These are phyloP conservation scores for Niebla homalea DNA, from an alignment of 495 filamentous ascomycete genomes.

Conservation along the genomic window DNA sequence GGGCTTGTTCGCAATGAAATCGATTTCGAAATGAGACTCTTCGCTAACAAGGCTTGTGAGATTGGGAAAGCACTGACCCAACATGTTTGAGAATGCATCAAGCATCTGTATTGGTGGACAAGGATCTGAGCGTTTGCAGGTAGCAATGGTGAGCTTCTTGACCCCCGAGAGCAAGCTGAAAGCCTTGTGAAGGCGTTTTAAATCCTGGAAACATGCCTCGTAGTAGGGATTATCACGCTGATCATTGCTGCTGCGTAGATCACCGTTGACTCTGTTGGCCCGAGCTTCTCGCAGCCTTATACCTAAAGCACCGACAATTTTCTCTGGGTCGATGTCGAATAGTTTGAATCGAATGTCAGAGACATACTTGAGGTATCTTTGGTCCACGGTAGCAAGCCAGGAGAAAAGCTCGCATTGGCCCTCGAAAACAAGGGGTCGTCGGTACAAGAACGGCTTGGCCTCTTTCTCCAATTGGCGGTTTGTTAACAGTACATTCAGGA, in stretches of 20 bases:
- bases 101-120: constrained; percentile 8
- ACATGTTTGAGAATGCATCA: constrained; percentile 11
- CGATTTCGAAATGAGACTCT: constrained; percentile 5
- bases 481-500: constrained; percentile 7
- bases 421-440: constrained; percentile 12
- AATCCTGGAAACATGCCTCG: constrained; percentile 15
- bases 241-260: constrained; percentile 1
- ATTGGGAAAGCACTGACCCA: constrained; percentile 12
- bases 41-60: constrained; percentile 6
- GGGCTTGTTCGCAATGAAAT: constrained; percentile 8
- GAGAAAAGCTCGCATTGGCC: constrained; percentile 14
- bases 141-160: constrained; percentile 13
- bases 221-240: constrained; percentile 14
- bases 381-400: constrained; percentile 15
- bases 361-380: constrained; percentile 9
- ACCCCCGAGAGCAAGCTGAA: constrained; percentile 11
- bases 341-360: constrained; percentile 12
- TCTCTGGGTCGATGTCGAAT: constrained; percentile 15
- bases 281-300: constrained; percentile 11
- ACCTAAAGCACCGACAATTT: constrained; percentile 15
- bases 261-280: constrained; percentile 2
- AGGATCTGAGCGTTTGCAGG: constrained; percentile 6
- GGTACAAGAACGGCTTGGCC: constrained; percentile 17
- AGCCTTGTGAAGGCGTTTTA: constrained; percentile 6
- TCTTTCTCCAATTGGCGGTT: constrained; percentile 14